A percentile compares a stretch with the other conserved stretches of the same genome.
phyloP scores from a whole-genome alignment of 2,329 filamentous ascomycete genomes.

The Ophiostoma tasmaniense region DNA sequence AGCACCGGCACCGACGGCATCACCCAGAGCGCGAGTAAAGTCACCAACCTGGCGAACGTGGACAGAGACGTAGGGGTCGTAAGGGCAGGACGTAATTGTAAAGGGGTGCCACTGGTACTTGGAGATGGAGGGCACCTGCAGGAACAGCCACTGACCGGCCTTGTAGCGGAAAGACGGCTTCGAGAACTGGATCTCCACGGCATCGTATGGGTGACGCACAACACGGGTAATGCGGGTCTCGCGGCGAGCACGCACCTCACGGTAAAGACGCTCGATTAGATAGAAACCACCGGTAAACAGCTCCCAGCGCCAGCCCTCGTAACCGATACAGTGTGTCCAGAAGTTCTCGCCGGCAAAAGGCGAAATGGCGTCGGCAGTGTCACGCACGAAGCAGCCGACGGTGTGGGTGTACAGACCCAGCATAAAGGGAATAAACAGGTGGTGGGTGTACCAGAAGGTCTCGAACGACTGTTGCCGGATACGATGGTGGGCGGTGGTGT shows the following conservation, averaged over 20 bases:
- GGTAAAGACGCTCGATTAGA: conserved; percentile 78
- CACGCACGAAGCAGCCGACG: conserved; percentile 90
- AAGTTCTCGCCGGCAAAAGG: conserved; percentile 76
- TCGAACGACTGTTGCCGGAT: conserved; percentile 97
- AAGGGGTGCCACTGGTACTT: conserved; percentile 96
- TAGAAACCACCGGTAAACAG: conserved; percentile 79
- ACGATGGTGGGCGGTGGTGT: conserved; percentile 85
- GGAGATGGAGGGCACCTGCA: conserved; percentile 85
- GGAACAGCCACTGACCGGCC: conserved; percentile 94
- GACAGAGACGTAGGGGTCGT: conserved; percentile 87
- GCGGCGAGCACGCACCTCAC: conserved; percentile 76
- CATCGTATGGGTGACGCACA: conserved; percentile 91
- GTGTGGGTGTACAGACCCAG: conserved; percentile 93
- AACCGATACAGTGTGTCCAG: conserved; percentile 91
- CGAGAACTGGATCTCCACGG: conserved; percentile 92
- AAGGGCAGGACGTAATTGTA: conserved; percentile 96
- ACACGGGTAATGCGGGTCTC: conserved; percentile 87
- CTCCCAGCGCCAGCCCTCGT: conserved; percentile 96
- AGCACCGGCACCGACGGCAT: conserved; percentile 83
- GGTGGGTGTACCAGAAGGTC: conserved; percentile 98
- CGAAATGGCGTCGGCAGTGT: conserved; percentile 61
- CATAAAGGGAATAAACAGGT: conserved; percentile 94
- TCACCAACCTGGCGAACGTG: conserved; percentile 96
- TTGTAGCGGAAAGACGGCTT: conserved; percentile 98
- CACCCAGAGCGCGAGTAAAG: conserved; percentile 88